Evolutionary conservation across 257 asterid species (phyloP), one percentile per base, ranked within the genome.

Genomic region (Solanum neorickii): DNA sequence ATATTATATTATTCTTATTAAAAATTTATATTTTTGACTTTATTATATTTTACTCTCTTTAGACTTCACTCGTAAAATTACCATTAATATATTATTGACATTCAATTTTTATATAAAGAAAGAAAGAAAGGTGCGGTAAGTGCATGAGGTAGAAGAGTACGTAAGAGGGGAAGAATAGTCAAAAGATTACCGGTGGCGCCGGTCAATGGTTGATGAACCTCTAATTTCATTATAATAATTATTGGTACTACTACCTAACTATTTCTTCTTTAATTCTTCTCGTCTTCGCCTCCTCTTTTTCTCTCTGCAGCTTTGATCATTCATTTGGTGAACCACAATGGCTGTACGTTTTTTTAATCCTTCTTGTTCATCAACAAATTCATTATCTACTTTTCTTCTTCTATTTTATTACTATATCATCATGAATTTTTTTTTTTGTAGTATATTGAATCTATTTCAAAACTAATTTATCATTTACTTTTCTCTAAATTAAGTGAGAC

Each of bases 261-360:
- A 29, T 65, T 75, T n/a, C 83, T 49, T 69, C 41, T 15, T 33
- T 49, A 56, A 76, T 52, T 23, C 47, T 52, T 23, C 47, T 33
- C 75, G 14, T 41, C 27, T 75, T 10, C 41, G 33, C 76, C 42
- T 49, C 8, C 42, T 49, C 18, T 47, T 47, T 73, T n/a, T 66
- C 73, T 66, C 35, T 66, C 73, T 6, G 35, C 35, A 25, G 73
- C 20, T 18, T 66, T 66, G 73, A 25, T 66, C 27, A 25, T 66
- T 66, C 10, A 27, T 25, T 66, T 25, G 41, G 13, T 33, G 88
- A 87, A 60, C 66, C 7, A 70, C 89, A 83, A 92, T 92, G 94
- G 91, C 93, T 70, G 94, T 92, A 90, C 90, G 94, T 88, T 60
- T 73, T 68, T 5, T 20, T 10, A 87, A 62, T 69, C 46, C 13